A percentile compares a stretch with the other conserved stretches of the same genome.
These are phyloP conservation scores for Lepidium africanum DNA, from an alignment of 345 rosid genomes.

Conservation along the genomic window DNA sequence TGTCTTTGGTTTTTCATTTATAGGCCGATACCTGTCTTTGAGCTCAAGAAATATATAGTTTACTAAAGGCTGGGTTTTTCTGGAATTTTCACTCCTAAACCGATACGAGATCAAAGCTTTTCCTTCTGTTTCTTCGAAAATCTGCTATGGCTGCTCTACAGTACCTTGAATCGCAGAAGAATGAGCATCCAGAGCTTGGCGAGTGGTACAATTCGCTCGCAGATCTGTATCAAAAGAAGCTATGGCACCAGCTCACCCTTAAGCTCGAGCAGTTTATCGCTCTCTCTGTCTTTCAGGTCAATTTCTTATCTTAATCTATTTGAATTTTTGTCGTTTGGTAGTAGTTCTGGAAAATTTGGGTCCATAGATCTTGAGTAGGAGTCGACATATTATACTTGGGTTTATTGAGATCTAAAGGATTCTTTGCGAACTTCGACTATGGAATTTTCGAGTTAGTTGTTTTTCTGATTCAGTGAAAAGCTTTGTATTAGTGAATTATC, in stretches of 20 bases:
- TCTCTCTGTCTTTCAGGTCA: slow-evolving; percentile 72
- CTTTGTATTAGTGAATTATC: background rate
- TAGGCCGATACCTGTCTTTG: slow-evolving; percentile 19
- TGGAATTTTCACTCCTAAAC: background rate
- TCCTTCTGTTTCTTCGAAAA: background rate
- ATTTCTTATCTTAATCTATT: background rate
- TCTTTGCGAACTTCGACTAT: background rate
- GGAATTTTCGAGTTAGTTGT: background rate
- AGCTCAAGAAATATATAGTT: slow-evolving; percentile 28
- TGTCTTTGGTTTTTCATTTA: background rate
- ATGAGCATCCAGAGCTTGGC: slow-evolving; percentile 61
- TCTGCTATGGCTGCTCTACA: slow-evolving; percentile 75
- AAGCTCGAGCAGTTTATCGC: slow-evolving; percentile 95
- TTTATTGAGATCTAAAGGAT: slow-evolving; percentile 2
- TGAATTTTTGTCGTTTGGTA: background rate
- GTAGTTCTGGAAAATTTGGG: background rate
- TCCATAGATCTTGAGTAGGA: slow-evolving; percentile 13
- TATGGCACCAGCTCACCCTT: slow-evolving; percentile 95
- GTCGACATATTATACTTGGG: background rate
- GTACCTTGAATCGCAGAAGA: slow-evolving; percentile 64
- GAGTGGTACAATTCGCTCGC: slow-evolving; percentile 96
- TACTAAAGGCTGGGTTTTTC: slow-evolving; percentile 19
- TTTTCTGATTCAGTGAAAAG: background rate
- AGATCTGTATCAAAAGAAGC: slow-evolving; percentile 96
- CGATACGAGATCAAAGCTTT: slow-evolving; percentile 19